phyloP scores from a whole-genome alignment of 495 filamentous ascomycete genomes.

The Neurospora sp. region DNA sequence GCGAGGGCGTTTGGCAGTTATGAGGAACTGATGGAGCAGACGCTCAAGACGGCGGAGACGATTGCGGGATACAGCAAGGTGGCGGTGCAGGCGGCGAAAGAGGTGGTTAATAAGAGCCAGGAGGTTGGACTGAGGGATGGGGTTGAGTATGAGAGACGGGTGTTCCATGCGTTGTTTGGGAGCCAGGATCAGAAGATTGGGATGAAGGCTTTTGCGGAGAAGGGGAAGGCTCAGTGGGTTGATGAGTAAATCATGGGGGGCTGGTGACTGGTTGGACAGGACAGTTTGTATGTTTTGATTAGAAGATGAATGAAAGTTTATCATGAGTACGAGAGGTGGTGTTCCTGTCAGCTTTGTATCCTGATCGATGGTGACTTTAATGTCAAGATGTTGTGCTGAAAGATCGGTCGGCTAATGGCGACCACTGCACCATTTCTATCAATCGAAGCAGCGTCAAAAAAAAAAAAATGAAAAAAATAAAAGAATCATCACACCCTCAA shows the following conservation, averaged over 20 bases:
- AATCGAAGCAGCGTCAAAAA: not conserved
- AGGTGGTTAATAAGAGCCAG: constrained; percentile 96
- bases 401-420: fast-evolving
- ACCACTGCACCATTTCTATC: not conserved
- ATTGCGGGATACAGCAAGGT: constrained; percentile 76
- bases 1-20: constrained; percentile 69
- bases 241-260: constrained; percentile 48
- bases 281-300: not conserved
- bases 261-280: not conserved
- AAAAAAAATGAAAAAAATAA: fast-evolving
- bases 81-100: constrained; percentile 84
- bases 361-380: not conserved
- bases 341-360: not conserved
- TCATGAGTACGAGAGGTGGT: not conserved
- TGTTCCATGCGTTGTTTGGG: constrained; percentile 90
- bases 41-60: constrained; percentile 72
- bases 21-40: constrained; percentile 70
- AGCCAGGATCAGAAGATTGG: constrained; percentile 95
- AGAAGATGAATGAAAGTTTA: not conserved
- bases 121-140: constrained; percentile 78
- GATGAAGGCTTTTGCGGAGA: constrained; percentile 91
- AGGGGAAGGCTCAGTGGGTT: constrained; percentile 87
- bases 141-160: constrained; percentile 83
- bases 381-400: not conserved
- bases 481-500: not conserved